Conservation (phyloP, 2,329 filamentous ascomycete genomes). For the Fusarium bactridioides region DNA sequence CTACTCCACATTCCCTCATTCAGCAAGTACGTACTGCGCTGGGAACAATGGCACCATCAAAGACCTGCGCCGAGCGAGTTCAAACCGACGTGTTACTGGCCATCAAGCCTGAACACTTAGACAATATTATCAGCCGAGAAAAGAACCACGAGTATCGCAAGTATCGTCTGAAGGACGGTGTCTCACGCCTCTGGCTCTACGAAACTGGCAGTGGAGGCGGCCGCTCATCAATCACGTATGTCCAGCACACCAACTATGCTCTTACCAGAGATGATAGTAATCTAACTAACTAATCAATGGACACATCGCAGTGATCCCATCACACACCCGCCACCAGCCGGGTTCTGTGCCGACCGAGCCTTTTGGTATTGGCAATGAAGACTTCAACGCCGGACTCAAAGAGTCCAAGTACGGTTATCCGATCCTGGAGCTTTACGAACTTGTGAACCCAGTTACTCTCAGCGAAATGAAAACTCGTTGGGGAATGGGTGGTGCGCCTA, state of each 20-base stretch:
- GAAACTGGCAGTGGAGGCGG: slow-evolving; percentile 27
- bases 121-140: slow-evolving; percentile 29
- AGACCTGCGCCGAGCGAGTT: background rate
- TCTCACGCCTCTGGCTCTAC: slow-evolving; percentile 41
- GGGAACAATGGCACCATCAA: background rate
- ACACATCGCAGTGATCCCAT: slow-evolving; percentile 24
- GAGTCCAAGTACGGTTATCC: slow-evolving; percentile 42
- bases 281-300: background rate
- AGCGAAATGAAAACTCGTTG: slow-evolving; percentile 37
- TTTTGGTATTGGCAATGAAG: slow-evolving; percentile 40
- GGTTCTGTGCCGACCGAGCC: slow-evolving; percentile 34
- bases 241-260: background rate
- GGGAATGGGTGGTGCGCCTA: slow-evolving; percentile 38
- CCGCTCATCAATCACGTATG: slow-evolving; percentile 37
- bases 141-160: slow-evolving; percentile 43
- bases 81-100: slow-evolving; percentile 33
- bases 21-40: background rate
- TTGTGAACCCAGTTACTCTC: slow-evolving; percentile 32
- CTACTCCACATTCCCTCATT: background rate
- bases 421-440: slow-evolving; percentile 38
- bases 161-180: slow-evolving; percentile 34
- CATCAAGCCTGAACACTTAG: slow-evolving; percentile 32
- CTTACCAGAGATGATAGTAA: background rate
- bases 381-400: slow-evolving; percentile 43
- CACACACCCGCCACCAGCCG: slow-evolving; percentile 5